Conservation (phyloP, 768 basidiomycete genomes). For the Suillus americanus region DNA sequence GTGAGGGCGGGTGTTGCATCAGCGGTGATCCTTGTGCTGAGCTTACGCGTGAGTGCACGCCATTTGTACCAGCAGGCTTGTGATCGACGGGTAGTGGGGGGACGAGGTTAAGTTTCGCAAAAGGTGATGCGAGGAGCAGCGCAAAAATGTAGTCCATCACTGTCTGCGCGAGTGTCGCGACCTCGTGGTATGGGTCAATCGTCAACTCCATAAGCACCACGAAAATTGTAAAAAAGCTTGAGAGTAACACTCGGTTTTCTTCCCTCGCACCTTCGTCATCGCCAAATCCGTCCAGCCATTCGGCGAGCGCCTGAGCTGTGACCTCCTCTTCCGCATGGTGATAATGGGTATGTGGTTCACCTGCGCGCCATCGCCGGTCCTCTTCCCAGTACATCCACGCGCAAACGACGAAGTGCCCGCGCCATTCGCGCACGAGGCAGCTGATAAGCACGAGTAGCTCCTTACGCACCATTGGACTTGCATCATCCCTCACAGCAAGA, state of each 20-base stretch:
- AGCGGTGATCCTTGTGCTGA: constrained; percentile 54
- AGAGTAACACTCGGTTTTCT: constrained; percentile 80
- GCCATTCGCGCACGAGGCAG: constrained; percentile 93
- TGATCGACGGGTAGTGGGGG: constrained; percentile 44
- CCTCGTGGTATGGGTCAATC: constrained; percentile 90
- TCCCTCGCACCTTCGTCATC: constrained; percentile 67
- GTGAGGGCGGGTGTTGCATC: constrained; percentile 44
- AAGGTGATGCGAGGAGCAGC: constrained; percentile 85
- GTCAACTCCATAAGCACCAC: constrained; percentile 86
- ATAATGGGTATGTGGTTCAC: constrained; percentile 28
- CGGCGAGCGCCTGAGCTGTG: constrained; percentile 66
- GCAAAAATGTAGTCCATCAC: constrained; percentile 93
- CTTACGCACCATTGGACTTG: constrained; percentile 94
- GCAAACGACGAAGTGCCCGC: constrained; percentile 93
- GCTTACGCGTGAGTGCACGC: constrained; percentile 40
- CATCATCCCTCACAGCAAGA: constrained; percentile 89
- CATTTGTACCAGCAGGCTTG: constrained; percentile 29
- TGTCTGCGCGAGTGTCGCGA: constrained; percentile 86
- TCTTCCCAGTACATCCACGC: constrained; percentile 98
- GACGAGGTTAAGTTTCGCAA: constrained; percentile 63
- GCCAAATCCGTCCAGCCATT: constrained; percentile 75
- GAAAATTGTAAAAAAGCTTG: constrained; percentile 94
- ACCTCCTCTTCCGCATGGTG: constrained; percentile 62
- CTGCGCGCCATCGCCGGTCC: constrained; percentile 62
- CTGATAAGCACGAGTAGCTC: constrained; percentile 90